A percentile compares a stretch with the other conserved stretches of the same genome.
Evolutionary conservation across 192 early-diverging fungal genomes (phyloP).

Genomic region (Gigaspora rosea): DNA sequence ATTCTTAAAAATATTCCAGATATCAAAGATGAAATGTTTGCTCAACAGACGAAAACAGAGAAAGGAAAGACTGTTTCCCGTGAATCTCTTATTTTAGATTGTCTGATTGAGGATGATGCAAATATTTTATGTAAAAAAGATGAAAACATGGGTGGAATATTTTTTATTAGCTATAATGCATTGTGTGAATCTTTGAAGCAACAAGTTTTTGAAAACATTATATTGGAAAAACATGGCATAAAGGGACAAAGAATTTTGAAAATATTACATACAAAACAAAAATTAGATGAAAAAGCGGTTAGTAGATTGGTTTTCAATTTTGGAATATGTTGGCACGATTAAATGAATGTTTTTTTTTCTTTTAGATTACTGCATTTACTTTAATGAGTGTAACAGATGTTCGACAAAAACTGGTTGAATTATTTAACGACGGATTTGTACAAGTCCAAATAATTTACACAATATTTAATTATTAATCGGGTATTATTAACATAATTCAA

Average conservation of each 20-base stretch:
- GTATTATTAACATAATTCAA: neutral
- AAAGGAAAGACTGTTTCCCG: slow-evolving; percentile 23
- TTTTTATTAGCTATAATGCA: slow-evolving; percentile 58
- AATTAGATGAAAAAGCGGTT: slow-evolving; percentile 70
- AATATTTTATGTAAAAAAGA: slow-evolving; percentile 61
- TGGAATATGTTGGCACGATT: neutral
- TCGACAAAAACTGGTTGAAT: slow-evolving; percentile 62
- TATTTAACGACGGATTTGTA: slow-evolving; percentile 47
- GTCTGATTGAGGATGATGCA: slow-evolving; percentile 48
- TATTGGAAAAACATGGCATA: slow-evolving; percentile 62
- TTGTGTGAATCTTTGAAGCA: slow-evolving; percentile 57
- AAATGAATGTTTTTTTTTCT: neutral
- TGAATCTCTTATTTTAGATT: slow-evolving; percentile 54
- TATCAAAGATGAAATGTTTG: slow-evolving; percentile 36
- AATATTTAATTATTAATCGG: neutral
- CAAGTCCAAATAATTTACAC: slow-evolving; percentile 36
- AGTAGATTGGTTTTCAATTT: neutral
- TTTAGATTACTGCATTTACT: slow-evolving; percentile 57
- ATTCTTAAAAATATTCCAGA: slow-evolving; percentile 3
- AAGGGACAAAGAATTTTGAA: slow-evolving; percentile 63
- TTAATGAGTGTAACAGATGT: slow-evolving; percentile 68
- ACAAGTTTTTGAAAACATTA: slow-evolving; percentile 53
- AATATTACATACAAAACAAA: slow-evolving; percentile 69
- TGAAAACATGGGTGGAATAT: slow-evolving; percentile 60
- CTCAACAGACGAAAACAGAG: slow-evolving; percentile 28